Evolutionary conservation across 2,329 filamentous ascomycete species (phyloP), one percentile per base, ranked within the genome.

Genomic region (Talaromyces pinophilus): DNA sequence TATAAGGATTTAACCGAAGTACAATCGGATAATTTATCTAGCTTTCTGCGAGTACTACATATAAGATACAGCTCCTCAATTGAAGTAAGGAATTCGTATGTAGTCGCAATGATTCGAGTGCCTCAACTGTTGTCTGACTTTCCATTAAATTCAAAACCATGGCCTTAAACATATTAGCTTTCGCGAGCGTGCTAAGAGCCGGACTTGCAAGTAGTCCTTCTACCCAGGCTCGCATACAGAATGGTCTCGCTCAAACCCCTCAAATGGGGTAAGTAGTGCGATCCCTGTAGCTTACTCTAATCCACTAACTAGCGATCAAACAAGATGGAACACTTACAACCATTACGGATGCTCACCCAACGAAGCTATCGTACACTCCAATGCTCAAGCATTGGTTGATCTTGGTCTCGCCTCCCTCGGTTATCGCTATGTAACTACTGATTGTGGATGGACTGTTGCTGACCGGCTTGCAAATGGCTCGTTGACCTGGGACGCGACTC

Each of bases 281-380:
- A 30, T 17, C 22, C 11, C 13, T 22, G 59, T 22, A 8, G 17
- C 30, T 11, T 28, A 25, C 10, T 17, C 6, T 17, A 19, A 38
- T 10, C 44, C 19, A 8, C 4, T 59, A 35, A 44, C 59, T 11
- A 65, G 28, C 1, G 8, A 54, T n/a, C 52, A 38, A 15, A 0
- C 67, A 72, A 68, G 85, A 13, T 88, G 85, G 85, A 88, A 88
- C 67, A 84, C 82, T 1, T 88, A 88, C 69, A 88, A 88, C 63
- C 78, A 82, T 48, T 86, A 85, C 72, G 78, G 76, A 60, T 87
- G 85, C 71, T 74, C 74, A 1, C 83, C 83, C 0, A 83, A 77
- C 48, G 82, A 86, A 68, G 73, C 73, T 0, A 82, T 83, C 44
- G 82, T 86, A 28, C 80, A 82, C 50, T 74, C 78, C 2, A 87